Evolutionary conservation across 768 basidiomycete species (phyloP), one percentile per base, ranked within the genome.

Genomic region (Termitomyces sp.): DNA sequence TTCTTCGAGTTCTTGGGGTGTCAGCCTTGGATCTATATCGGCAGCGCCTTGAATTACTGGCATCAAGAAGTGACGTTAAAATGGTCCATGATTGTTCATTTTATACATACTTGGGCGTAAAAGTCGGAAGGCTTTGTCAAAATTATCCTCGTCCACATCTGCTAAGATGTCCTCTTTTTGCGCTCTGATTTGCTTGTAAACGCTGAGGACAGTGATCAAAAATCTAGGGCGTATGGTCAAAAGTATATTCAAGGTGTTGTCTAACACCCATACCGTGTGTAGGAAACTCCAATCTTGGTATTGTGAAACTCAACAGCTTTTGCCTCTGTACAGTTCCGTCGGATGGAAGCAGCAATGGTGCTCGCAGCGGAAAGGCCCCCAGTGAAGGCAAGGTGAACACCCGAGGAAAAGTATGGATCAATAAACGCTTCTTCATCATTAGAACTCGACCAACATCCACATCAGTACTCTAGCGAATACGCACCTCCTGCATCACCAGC

Each of bases 31-130:
- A 13, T 82, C 84, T 65, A 82, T 75, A 58, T 85, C 84, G 0
- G 79, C 79, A 36, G 75, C 76, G 7, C 84, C 84, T 61, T 85
- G 84, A 28, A 85, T 84, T 35, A 85, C 84, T 50, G 35, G 1
- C 20, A 38, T 58, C 42, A 38, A 32, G 16, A 4, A 20, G 44
- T 33, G n/a, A 44, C 1, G 16, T 38, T 5, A 40, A 18, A 12
- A 18, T 55, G 20, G 9, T 4, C 15, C 4, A 2, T 39, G 9
- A 28, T 18, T 8, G n/a, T 12, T 15, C 1, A 16, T 32, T 55
- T n/a, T 3, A 44, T 18, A 44, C 55, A 18, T 44, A 45, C 55
- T 39, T 13, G 42, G 78, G n/a, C 76, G 61, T 33, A 79, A 67
- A 63, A 75, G 68, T 36, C 70, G 66, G 61, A 80, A 80, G 7